Evolutionary conservation across 257 asterid species (phyloP).

Genomic region (Cinchona pubescens): DNA sequence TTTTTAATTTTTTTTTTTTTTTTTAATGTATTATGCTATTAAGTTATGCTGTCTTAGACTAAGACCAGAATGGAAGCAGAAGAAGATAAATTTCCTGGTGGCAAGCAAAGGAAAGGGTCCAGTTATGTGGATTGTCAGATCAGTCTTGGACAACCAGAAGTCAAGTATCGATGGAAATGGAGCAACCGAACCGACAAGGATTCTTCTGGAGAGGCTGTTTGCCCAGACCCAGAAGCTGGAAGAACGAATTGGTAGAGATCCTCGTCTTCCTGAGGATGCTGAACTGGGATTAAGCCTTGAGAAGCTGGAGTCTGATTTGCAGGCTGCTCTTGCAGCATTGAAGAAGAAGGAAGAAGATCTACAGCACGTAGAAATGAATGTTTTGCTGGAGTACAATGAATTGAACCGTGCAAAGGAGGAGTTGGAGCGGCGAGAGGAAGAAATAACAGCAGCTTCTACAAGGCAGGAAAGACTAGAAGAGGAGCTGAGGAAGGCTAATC

Average conservation of each 20-base stretch:
- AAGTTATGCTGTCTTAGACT: conserved; percentile 43
- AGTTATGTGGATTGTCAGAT: conserved; percentile 38
- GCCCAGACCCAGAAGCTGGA: conserved; percentile 79
- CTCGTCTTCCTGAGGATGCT: conserved; percentile 43
- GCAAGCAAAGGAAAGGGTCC: conserved; percentile 28
- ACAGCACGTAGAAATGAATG: conserved; percentile 64
- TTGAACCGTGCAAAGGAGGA: conserved; percentile 51
- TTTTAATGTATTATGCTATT: conserved; percentile 24
- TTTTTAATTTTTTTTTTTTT: neutral
- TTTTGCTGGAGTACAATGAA: conserved; percentile 46
- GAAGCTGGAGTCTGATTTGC: conserved; percentile 62
- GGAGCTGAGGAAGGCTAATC: conserved; percentile 57
- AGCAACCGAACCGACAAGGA: conserved; percentile 60
- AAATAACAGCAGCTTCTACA: conserved; percentile 42
- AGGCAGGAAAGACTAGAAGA: conserved; percentile 66
- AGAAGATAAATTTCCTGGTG: conserved; percentile 30
- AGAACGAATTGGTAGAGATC: conserved; percentile 65
- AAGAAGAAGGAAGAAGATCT: conserved; percentile 78
- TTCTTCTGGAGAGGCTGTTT: conserved; percentile 74
- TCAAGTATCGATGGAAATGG: conserved; percentile 58
- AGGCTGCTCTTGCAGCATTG: conserved; percentile 58
- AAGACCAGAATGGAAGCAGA: conserved; percentile 40
- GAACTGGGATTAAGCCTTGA: conserved; percentile 55
- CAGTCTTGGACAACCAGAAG: conserved; percentile 52
- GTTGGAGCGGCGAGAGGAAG: conserved; percentile 52